These are phyloP conservation scores for Madurella fahalii DNA, from an alignment of 2,329 filamentous ascomycete species.

Conservation along the genomic window DNA sequence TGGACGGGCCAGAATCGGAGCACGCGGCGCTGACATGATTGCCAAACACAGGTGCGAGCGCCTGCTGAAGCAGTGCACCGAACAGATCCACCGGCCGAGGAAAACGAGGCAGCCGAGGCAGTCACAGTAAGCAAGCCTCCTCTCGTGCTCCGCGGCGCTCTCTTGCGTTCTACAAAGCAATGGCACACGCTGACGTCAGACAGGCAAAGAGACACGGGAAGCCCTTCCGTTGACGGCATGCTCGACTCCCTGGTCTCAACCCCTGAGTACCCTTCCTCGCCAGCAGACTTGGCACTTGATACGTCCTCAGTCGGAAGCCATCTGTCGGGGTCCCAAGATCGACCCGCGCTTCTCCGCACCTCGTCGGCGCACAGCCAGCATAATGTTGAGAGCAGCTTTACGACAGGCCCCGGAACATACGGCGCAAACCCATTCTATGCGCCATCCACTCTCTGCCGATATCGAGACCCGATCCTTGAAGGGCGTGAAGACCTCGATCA, in stretches of 20 bases:
- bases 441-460: background rate
- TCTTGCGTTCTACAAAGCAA: no score
- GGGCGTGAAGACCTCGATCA: constrained; percentile 43
- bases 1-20: background rate
- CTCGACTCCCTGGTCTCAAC: constrained; percentile 12
- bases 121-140: constrained; percentile 3
- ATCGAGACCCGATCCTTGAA: background rate
- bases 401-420: background rate
- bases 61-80: constrained; percentile 19
- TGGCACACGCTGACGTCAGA: background rate
- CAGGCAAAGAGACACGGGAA: background rate
- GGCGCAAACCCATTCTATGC: background rate
- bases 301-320: constrained; percentile 5
- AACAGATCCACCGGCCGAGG: constrained; percentile 16
- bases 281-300: background rate
- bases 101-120: constrained; percentile 13
- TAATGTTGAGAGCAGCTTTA: background rate
- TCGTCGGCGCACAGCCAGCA: background rate
- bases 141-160: no score
- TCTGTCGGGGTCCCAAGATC: background rate
- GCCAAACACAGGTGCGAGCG: constrained; percentile 13
- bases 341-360: background rate
- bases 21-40: background rate
- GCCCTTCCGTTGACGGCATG: background rate
- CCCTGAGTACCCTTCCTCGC: constrained; percentile 12